Conservation (phyloP, 306 rosid genomes). For the cucumber (Cucumis sativus) region Cucumber_9930_V3 NC_026661.2:19994501-19995000, state of each 20-base stretch:
- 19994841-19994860: conserved; percentile 79
- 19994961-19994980: conserved; percentile 73
- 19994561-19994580: conserved; percentile 55
- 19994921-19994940: conserved; percentile 53
- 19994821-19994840: conserved; percentile 72
- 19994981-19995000: conserved; percentile 72
- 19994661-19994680: conserved; percentile 43
- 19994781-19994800: conserved; percentile 46
- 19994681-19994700: conserved; percentile 45
- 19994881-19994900: conserved; percentile 69
- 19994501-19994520: conserved; percentile 12
- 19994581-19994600: conserved; percentile 61
- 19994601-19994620: conserved; percentile 52
- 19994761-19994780: conserved; percentile 29
- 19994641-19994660: conserved; percentile 43
- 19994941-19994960: conserved; percentile 42
- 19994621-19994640: conserved; percentile 33
- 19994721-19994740: background rate
- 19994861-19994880: conserved; percentile 69
- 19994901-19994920: conserved; percentile 60
- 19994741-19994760: background rate
- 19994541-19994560: conserved; percentile 44
- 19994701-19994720: background rate
- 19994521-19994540: conserved; percentile 10
- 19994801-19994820: conserved; percentile 56